Evolutionary conservation across 345 rosid species (phyloP).

Genomic region (Capsella bursapastoris): DNA sequence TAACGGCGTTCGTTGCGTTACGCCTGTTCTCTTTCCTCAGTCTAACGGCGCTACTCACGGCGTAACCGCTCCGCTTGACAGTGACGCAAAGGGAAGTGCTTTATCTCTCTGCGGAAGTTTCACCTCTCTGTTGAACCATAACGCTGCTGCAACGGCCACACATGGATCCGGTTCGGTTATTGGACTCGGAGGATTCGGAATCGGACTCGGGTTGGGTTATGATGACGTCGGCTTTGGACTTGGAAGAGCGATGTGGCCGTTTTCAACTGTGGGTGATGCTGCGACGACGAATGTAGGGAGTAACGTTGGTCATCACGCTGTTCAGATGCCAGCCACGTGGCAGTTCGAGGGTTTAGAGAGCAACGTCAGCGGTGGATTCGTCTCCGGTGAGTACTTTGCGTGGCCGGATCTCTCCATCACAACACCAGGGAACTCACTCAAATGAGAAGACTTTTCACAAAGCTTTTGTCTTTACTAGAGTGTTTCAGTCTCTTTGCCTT

Average conservation of each 20-base stretch:
- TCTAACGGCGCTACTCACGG: conserved; percentile 36
- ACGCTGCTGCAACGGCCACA: conserved; percentile 39
- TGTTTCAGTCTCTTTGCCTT: conserved; percentile 3
- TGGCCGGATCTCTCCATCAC: conserved; percentile 98
- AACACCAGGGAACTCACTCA: conserved; percentile 78
- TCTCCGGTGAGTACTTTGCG: conserved; percentile 67
- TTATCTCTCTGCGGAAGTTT: conserved; percentile 54
- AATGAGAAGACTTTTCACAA: conserved; percentile 46
- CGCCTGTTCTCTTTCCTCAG: conserved; percentile 61
- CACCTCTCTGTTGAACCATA: conserved; percentile 74
- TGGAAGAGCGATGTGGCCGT: conserved; percentile 84
- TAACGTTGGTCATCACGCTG: conserved; percentile 35
- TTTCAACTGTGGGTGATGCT: conserved; percentile 41
- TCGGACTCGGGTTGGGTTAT: conserved; percentile 62
- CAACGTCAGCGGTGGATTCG: conserved; percentile 51
- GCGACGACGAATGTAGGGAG: conserved; percentile 41
- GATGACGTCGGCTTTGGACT: conserved; percentile 74
- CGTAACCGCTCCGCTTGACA: conserved; percentile 6
- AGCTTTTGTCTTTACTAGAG: conserved; percentile 32
- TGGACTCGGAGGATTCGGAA: conserved; percentile 73
- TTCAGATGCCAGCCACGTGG: conserved; percentile 66
- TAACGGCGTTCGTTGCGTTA: conserved; percentile 36
- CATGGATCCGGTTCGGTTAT: conserved; percentile 67
- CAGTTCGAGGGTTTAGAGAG: conserved; percentile 75
- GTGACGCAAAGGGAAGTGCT: conserved; percentile 39